phyloP scores from a whole-genome alignment of 2,329 filamentous ascomycete species.

The Verticillium nonalfalfae region DNA sequence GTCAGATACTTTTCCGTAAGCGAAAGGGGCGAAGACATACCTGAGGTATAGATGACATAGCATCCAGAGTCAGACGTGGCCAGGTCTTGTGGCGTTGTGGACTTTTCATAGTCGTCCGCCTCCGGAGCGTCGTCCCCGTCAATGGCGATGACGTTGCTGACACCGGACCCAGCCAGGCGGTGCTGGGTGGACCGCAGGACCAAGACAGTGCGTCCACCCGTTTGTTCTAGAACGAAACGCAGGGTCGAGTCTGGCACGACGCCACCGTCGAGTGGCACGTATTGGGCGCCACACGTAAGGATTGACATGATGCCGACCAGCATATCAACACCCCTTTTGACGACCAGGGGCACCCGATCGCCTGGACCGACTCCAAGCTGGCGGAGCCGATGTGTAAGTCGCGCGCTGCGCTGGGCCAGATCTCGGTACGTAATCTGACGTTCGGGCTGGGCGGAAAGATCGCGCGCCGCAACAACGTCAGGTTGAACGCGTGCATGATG shows the following conservation, averaged over 20 bases:
- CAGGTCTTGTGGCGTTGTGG: conserved; percentile 8
- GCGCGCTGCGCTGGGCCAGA: conserved; percentile 25
- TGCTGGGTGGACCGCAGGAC: conserved; percentile 23
- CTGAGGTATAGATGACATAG: conserved; percentile 49
- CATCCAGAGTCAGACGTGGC: conserved; percentile 28
- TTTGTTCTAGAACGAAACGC: conserved; percentile 38
- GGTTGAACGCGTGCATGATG: conserved; percentile 15
- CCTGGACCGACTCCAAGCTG: conserved; percentile 21
- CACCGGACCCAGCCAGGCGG: not conserved
- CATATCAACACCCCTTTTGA: conserved; percentile 34
- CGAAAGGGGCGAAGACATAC: conserved; percentile 9
- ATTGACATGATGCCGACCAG: conserved; percentile 34
- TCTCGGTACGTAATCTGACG: conserved; percentile 21
- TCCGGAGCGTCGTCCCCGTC: not conserved
- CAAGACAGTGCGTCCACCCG: conserved; percentile 29
- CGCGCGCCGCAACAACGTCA: not conserved
- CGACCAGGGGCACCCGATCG: conserved; percentile 33
- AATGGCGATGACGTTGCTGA: conserved; percentile 1
- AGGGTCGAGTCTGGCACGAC: conserved; percentile 41
- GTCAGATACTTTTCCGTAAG: not conserved
- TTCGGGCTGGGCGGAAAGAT: not conserved
- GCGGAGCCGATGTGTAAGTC: conserved; percentile 20
- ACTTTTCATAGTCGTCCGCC: not conserved
- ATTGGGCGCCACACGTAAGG: conserved; percentile 37
- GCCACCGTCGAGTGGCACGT: conserved; percentile 38